These are phyloP conservation scores for Penicillium sp. DNA, from an alignment of 2,329 filamentous ascomycete species.

Conservation along the genomic window DNA sequence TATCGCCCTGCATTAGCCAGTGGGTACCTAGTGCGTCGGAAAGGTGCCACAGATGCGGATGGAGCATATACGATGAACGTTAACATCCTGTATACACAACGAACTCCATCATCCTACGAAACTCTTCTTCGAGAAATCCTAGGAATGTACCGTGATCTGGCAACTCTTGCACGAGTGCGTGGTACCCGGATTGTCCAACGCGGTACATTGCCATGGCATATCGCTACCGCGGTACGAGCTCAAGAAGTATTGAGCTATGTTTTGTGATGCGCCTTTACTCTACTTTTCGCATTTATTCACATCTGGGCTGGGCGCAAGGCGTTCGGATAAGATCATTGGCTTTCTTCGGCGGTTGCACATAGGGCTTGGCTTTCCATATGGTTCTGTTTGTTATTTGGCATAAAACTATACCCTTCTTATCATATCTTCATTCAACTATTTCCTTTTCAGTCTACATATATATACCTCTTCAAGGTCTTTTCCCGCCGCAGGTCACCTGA, in stretches of 20 bases:
- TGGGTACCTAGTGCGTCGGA: constrained; percentile 53
- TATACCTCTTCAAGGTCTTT: no score
- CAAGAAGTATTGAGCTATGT: constrained; percentile 49
- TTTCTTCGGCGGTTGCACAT: constrained; percentile 2
- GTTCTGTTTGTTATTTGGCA: constrained; percentile 6
- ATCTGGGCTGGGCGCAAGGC: constrained; percentile 15
- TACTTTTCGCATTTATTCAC: constrained; percentile 10
- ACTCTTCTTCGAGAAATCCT: constrained; percentile 47
- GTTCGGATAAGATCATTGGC: constrained; percentile 14
- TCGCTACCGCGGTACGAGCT: constrained; percentile 50
- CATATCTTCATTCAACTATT: background rate
- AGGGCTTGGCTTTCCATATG: background rate
- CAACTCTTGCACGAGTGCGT: constrained; percentile 47
- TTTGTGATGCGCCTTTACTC: constrained; percentile 35
- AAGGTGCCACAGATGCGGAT: constrained; percentile 46
- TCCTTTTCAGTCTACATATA: background rate
- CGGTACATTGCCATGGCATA: constrained; percentile 54
- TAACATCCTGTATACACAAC: constrained; percentile 46
- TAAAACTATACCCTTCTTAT: constrained; percentile 18
- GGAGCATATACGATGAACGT: constrained; percentile 47
- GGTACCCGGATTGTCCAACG: constrained; percentile 47
- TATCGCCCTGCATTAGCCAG: constrained; percentile 51
- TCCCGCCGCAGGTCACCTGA: constrained; percentile 12
- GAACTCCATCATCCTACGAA: constrained; percentile 37
- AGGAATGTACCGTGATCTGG: constrained; percentile 51